These are phyloP conservation scores for Piper betle DNA, from an alignment of 164 flowering plant species.

Conservation along the genomic window DNA sequence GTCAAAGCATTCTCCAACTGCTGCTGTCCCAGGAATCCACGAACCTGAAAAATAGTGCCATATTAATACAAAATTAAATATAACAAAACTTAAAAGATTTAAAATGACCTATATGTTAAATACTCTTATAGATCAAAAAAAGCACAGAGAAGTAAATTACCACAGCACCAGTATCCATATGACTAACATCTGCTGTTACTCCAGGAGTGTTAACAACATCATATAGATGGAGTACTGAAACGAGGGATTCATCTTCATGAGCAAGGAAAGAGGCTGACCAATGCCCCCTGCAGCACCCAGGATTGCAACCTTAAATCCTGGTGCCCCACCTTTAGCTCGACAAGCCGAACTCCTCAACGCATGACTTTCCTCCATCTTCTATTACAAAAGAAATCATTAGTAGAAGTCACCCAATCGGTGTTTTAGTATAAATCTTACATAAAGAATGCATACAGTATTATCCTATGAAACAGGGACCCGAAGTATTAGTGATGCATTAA, in stretches of 20 bases:
- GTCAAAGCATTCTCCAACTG: constrained; percentile 80
- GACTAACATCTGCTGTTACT: constrained; percentile 92
- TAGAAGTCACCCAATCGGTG: neutral
- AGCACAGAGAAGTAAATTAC: constrained; percentile 23
- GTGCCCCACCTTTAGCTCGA: constrained; percentile 84
- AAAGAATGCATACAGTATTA: too few species aligned
- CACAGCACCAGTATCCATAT: constrained; percentile 97
- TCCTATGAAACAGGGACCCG: too few species aligned
- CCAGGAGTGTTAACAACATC: constrained; percentile 96
- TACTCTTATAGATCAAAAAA: neutral
- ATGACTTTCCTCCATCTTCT: constrained; percentile 43
- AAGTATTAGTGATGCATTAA: too few species aligned
- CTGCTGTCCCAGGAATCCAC: constrained; percentile 78
- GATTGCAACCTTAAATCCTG: constrained; percentile 89
- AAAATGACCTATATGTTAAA: neutral
- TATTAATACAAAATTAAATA: neutral
- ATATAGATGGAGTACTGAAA: constrained; percentile 87
- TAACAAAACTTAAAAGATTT: neutral
- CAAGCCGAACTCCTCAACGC: constrained; percentile 38
- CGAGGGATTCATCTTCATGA: constrained; percentile 98
- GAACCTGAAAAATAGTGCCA: constrained; percentile 37
- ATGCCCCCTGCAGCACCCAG: constrained; percentile 97
- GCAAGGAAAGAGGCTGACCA: constrained; percentile 85
- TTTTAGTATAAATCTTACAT: neutral
- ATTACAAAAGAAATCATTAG: neutral